Conservation (phyloP, 1,284 basidiomycete species). For the Cryptococcus sp. region DNA sequence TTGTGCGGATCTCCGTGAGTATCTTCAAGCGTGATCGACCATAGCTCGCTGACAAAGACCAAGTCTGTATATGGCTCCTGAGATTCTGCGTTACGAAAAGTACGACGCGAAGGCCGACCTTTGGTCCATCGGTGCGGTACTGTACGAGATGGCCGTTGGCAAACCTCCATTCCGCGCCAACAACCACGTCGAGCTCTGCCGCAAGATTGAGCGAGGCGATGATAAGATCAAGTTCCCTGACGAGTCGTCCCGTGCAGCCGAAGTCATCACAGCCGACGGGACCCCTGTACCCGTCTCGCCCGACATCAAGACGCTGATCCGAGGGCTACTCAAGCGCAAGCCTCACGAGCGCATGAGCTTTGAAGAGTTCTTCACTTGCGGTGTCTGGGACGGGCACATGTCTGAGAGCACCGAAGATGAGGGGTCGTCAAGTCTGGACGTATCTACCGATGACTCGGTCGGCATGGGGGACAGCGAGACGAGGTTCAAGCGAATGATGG, state of each 20-base stretch:
- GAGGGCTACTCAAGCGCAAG: slow-evolving; percentile 76
- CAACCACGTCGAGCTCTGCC: slow-evolving; percentile 93
- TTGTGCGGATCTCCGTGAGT: slow-evolving; percentile 93
- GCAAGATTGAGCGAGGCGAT: slow-evolving; percentile 83
- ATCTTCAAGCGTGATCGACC: not conserved
- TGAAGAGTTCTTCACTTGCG: slow-evolving; percentile 85
- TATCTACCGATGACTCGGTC: slow-evolving; percentile 41
- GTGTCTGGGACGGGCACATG: slow-evolving; percentile 78
- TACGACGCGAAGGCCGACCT: slow-evolving; percentile 98
- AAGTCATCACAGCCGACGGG: slow-evolving; percentile 33
- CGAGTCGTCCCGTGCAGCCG: slow-evolving; percentile 60
- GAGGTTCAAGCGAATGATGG: slow-evolving; percentile 28
- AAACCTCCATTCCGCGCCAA: slow-evolving; percentile 91
- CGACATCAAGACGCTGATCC: slow-evolving; percentile 88
- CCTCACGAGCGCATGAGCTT: slow-evolving; percentile 85
- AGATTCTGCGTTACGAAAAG: slow-evolving; percentile 95
- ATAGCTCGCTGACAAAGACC: not conserved
- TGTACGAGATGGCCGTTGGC: slow-evolving; percentile 94
- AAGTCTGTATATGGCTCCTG: slow-evolving; percentile 97
- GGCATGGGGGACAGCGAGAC: slow-evolving; percentile 22
- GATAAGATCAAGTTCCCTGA: slow-evolving; percentile 85
- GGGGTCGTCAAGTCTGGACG: slow-evolving; percentile 37
- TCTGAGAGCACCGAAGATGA: slow-evolving; percentile 55
- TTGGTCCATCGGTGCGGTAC: slow-evolving; percentile 96
- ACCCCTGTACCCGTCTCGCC: slow-evolving; percentile 62